Percentiles rank a stretch among this genome's conserved stretches.
phyloP scores from a whole-genome alignment of 176 grass and related monocot genomes.

The bread wheat (Triticum aestivum) region IWGSC_CS_RefSeq_v2.1 NC_057813.1:197754845-197755344 shows the following conservation, averaged over 20 bases:
- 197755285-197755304: conserved; percentile 79
- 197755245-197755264: conserved; percentile 81
- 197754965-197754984: conserved; percentile 79
- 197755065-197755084: conserved; percentile 77
- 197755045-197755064: conserved; percentile 80
- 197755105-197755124: conserved; percentile 82
- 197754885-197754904: conserved; percentile 82
- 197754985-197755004: conserved; percentile 48
- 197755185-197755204: conserved; percentile 75
- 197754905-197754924: conserved; percentile 50
- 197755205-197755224: conserved; percentile 85
- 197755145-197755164: conserved; percentile 93
- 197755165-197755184: conserved; percentile 96
- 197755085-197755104: conserved; percentile 77
- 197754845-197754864: conserved; percentile 60
- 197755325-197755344: conserved; percentile 6
- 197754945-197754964: conserved; percentile 93
- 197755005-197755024: conserved; percentile 62
- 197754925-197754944: conserved; percentile 76
- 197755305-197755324: conserved; percentile 71
- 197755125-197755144: conserved; percentile 76
- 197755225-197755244: conserved; percentile 79
- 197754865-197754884: conserved; percentile 99
- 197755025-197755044: conserved; percentile 83
- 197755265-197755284: conserved; percentile 90